Conservation (phyloP, 805 yeast species). For the Myxozyma geophila region DNA sequence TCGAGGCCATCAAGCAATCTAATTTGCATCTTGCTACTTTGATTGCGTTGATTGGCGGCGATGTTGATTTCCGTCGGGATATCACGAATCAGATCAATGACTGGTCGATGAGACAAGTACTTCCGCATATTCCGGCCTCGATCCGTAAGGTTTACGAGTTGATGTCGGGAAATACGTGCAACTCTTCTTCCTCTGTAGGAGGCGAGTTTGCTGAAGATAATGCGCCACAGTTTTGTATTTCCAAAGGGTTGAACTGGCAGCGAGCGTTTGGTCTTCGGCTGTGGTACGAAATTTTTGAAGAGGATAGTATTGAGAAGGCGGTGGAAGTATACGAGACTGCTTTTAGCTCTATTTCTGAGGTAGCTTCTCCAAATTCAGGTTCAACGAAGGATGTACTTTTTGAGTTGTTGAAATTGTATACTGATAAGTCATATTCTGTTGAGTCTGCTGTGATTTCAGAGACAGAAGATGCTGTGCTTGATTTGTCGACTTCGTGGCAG, state of each 20-base stretch:
- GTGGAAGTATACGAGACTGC: slow-evolving; percentile 36
- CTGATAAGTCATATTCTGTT: slow-evolving; percentile 21
- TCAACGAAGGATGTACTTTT: slow-evolving; percentile 24
- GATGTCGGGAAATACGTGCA: slow-evolving; percentile 51
- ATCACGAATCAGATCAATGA: slow-evolving; percentile 66
- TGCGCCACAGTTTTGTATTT: slow-evolving; percentile 35
- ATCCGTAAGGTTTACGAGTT: slow-evolving; percentile 66
- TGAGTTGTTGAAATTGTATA: slow-evolving; percentile 30
- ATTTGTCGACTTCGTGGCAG: slow-evolving; percentile 52
- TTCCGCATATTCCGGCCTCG: slow-evolving; percentile 55
- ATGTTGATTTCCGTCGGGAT: slow-evolving; percentile 59
- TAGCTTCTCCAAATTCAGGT: slow-evolving; percentile 11
- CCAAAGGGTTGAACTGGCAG: slow-evolving; percentile 65
- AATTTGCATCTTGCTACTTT: slow-evolving; percentile 74
- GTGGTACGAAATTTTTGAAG: slow-evolving; percentile 54
- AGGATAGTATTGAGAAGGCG: slow-evolving; percentile 34
- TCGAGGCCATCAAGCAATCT: slow-evolving; percentile 60
- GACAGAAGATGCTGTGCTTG: slow-evolving; percentile 12
- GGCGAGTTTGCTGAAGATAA: slow-evolving; percentile 29
- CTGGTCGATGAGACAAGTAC: slow-evolving; percentile 59
- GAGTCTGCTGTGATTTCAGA: slow-evolving; percentile 16
- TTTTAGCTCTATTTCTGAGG: slow-evolving; percentile 14
- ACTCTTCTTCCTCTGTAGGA: slow-evolving; percentile 41
- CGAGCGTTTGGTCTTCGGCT: slow-evolving; percentile 61
- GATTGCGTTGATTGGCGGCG: slow-evolving; percentile 72